These are phyloP conservation scores for Nakazawaea laoshanensis DNA, from an alignment of 805 yeast genomes.

Conservation along the genomic window DNA sequence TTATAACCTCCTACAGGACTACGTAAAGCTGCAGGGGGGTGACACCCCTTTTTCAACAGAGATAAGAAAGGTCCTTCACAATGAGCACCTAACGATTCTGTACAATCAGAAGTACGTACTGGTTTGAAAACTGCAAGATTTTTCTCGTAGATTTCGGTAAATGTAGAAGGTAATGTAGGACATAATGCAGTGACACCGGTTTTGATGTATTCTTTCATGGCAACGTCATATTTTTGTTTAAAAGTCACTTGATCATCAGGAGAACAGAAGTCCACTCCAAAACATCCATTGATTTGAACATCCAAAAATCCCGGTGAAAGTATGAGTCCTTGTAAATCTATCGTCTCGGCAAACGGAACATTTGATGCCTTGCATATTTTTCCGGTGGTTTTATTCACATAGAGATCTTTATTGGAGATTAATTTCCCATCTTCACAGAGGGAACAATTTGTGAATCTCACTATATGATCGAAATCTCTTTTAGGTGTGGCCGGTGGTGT, in stretches of 20 bases:
- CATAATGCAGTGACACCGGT: constrained; percentile 50
- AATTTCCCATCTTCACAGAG: constrained; percentile 33
- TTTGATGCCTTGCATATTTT: constrained; percentile 23
- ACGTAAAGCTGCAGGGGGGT: constrained; percentile 35
- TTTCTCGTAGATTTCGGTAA: constrained; percentile 37
- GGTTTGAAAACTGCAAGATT: constrained; percentile 35
- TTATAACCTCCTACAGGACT: constrained; percentile 24
- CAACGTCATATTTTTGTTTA: constrained; percentile 28
- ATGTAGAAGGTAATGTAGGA: constrained; percentile 48
- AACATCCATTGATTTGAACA: constrained; percentile 50
- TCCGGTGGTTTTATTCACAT: constrained; percentile 32
- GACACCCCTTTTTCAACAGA: constrained; percentile 40
- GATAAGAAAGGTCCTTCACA: constrained; percentile 53
- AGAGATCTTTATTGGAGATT: constrained; percentile 28
- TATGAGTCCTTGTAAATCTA: constrained; percentile 39
- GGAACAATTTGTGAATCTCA: constrained; percentile 31
- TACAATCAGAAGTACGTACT: constrained; percentile 21
- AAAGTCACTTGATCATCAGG: constrained; percentile 25
- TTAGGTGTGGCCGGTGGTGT: constrained; percentile 9
- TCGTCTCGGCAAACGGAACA: constrained; percentile 14
- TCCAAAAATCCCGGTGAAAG: constrained; percentile 51
- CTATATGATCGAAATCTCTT: constrained; percentile 6
- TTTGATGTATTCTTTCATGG: constrained; percentile 34
- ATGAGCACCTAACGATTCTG: constrained; percentile 50
- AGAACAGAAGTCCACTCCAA: constrained; percentile 43